Evolutionary conservation across 2,329 filamentous ascomycete species (phyloP), one percentile per base, ranked within the genome.

Genomic region (Xylariaceae sp.): DNA sequence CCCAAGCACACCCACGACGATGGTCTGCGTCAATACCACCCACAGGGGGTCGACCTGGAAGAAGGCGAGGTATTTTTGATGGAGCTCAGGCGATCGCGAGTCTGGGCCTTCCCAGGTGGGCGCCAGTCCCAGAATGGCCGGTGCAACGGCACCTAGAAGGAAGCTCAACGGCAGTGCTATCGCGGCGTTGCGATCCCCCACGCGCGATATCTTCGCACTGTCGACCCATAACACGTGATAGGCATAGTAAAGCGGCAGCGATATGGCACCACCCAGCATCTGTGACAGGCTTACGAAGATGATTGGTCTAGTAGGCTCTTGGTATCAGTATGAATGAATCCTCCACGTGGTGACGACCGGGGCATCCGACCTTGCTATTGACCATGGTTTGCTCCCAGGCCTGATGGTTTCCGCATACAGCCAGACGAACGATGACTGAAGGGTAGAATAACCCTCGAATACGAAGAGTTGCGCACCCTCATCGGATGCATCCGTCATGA

Each of bases 341-440:
- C 39, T 39, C 23, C 15, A 42, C 5, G 47, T 8, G 30, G 17
- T 2, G 18, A 37, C n/a, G 23, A 30, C n/a, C 9, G 30, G 49
- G 42, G 47, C 13, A 48, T 52, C 64, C 55, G 49, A 68, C 64
- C 57, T 64, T 47, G 59, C 47, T 52, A 70, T 60, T 55, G 58
- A 53, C 58, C 55, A 65, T 6, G 66, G 65, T 48, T 70, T 69
- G 44, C 30, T 58, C 13, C 63, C 61, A n/a, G 63, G 58, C 11
- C 68, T 60, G 23, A 58, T 53, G 44, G 57, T 62, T 54, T 71
- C 69, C 8, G 62, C 59, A 54, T 69, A 70, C 9, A 71, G 54
- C 69, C 69, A 71, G 13, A 71, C 61, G 50, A 67, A 69, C 5
- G 62, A 67, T 3, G 64, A 59, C 53, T 70, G 65, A 4, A 71